Evolutionary conservation across 1,284 basidiomycete genomes (phyloP).

Genomic region (Thecaphora thlaspeos): DNA sequence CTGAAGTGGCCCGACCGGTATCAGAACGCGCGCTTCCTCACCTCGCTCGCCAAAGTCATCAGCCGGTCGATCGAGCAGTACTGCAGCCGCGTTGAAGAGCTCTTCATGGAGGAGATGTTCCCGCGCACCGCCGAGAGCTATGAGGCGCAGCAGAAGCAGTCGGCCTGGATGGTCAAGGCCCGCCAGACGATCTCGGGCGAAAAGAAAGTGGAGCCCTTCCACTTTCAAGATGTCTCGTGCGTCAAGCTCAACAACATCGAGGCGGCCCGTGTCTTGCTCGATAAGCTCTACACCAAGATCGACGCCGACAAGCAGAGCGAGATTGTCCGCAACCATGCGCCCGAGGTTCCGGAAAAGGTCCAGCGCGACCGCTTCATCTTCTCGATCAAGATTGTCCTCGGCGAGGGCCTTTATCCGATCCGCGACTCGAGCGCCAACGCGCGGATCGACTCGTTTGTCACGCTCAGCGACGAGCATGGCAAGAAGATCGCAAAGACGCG

Average conservation of each 20-base stretch:
- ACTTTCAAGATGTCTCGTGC: slow-evolving; percentile 82
- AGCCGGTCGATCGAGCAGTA: slow-evolving; percentile 90
- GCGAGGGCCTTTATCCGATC: slow-evolving; percentile 46
- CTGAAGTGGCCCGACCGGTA: slow-evolving; percentile 89
- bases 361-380: slow-evolving; percentile 69
- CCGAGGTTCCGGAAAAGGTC: slow-evolving; percentile 59
- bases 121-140: slow-evolving; percentile 65
- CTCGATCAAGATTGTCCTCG: slow-evolving; percentile 83
- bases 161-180: slow-evolving; percentile 92
- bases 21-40: slow-evolving; percentile 86
- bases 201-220: slow-evolving; percentile 88
- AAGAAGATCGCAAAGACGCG: slow-evolving; percentile 88
- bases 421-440: slow-evolving; percentile 25
- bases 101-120: slow-evolving; percentile 93
- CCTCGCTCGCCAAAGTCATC: slow-evolving; percentile 72
- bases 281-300: slow-evolving; percentile 89
- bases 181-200: slow-evolving; percentile 76
- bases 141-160: slow-evolving; percentile 62
- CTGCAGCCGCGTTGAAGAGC: slow-evolving; percentile 78
- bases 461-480: slow-evolving; percentile 87
- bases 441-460: slow-evolving; percentile 80
- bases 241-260: slow-evolving; percentile 98
- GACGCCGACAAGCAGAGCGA: slow-evolving; percentile 84
- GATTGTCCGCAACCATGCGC: slow-evolving; percentile 60
- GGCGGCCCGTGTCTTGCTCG: slow-evolving; percentile 81